Conservation (phyloP, 129 eudicot species). For the Gnaphalium uliginosum region DNA sequence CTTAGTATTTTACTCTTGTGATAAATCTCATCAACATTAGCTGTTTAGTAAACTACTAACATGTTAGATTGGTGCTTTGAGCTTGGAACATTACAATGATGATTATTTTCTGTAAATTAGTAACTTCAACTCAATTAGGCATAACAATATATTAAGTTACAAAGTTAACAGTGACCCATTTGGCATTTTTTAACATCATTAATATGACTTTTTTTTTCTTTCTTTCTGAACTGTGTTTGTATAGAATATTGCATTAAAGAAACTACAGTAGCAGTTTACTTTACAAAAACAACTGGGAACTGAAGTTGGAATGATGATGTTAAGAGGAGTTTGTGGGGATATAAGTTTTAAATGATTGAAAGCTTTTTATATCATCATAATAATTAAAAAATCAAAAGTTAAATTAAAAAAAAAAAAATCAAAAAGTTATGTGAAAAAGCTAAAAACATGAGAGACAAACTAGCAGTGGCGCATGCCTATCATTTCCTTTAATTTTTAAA, state of each 20-base stretch:
- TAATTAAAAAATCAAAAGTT: background rate
- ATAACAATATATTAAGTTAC: background rate
- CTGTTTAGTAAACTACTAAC: background rate
- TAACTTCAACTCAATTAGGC: no score
- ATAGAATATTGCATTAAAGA: background rate
- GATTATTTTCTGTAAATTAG: no score
- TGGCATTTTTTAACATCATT: background rate
- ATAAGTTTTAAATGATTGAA: slow-evolving; percentile 28
- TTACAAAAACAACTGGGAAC: slow-evolving; percentile 22
- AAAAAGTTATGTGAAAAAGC: slow-evolving; percentile 24
- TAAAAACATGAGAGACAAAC: slow-evolving; percentile 40
- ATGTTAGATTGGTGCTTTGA: no score
- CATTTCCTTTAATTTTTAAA: slow-evolving; percentile 7
- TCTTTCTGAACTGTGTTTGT: background rate
- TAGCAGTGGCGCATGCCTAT: slow-evolving; percentile 48
- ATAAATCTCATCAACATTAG: background rate
- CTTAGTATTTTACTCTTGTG: background rate
- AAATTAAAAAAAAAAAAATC: no score
- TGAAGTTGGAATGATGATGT: slow-evolving; percentile 29
- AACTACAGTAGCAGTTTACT: slow-evolving; percentile 7
- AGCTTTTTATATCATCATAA: slow-evolving; percentile 23
- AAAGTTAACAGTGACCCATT: background rate
- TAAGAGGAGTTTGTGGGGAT: slow-evolving; percentile 30
- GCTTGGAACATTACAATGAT: no score
- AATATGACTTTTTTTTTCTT: background rate